Base-by-base conservation (phyloP, 2,329 filamentous ascomycete species). In the Exutisphaerella laricina region DNA sequence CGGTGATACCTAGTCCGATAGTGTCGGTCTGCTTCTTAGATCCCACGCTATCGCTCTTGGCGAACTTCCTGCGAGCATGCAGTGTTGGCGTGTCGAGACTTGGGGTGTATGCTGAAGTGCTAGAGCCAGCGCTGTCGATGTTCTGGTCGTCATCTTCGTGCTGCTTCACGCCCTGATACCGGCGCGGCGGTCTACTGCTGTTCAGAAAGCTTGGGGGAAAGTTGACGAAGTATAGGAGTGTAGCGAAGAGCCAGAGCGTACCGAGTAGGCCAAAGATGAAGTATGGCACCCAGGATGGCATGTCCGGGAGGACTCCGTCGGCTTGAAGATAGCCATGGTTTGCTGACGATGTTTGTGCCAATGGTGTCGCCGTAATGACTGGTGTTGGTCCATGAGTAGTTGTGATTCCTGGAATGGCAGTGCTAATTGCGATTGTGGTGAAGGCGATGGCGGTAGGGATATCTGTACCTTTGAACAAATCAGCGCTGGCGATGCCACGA, bases 221-320 rank as follows among this genome's bases (percentile, higher is more conserved):
- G 14, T 56, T 55, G 16, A 45, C 50, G 13, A 54, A 43, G 36
- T 48, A 51, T 1, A 61, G 48, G 7, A 57, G 39, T 1, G 50
- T 26, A 1, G 54, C 39, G 7, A 52, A 6, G 3, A 25, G 14
- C 46, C 32, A 47, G 12, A 36, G 39, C 4, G 46, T 26, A 4
- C 25, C 28, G 3, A 55, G 23, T 13, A 56, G 26, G 2, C 41
- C 46, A 25, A 58, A 49, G 12, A 36, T 40, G 10, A 58, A 32
- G 9, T 21, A 12, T 5, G 4, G 7, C 6, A 21, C 18, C 33
- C 18, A 22, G n/a, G 20, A 21, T 35, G 20, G 5, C 7, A 35
- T 20, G 9, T 35, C 9, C 2, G 33, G 33, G 16, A 35, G n/a
- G 18, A 9, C 10, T 8, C 8, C 4, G 6, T 23, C 33, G 8